Percentiles rank a stretch among this genome's conserved stretches.
Evolutionary conservation across 2,329 filamentous ascomycete species (phyloP).

Genomic region (Neofusicoccum parvum): DNA sequence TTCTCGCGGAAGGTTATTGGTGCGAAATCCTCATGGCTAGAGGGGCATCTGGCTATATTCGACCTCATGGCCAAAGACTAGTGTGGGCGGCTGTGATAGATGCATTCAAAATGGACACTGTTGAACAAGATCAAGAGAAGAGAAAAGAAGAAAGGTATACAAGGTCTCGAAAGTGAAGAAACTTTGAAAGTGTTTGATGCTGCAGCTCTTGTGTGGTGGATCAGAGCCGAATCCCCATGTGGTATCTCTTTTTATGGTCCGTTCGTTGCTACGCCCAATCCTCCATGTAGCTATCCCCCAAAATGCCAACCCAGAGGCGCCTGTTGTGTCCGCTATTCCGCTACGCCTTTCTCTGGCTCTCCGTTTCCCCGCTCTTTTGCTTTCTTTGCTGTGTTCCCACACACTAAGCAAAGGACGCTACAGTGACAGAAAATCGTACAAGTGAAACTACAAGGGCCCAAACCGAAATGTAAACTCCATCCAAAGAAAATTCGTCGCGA

Average conservation of each 20-base stretch:
- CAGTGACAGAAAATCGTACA: not conserved
- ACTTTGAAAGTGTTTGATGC: not conserved
- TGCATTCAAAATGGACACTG: not conserved
- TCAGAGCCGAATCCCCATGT: not conserved
- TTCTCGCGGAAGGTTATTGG: not conserved
- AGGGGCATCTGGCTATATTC: not conserved
- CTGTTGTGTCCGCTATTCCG: not conserved
- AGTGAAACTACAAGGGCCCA: not conserved
- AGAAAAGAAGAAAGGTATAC: not conserved
- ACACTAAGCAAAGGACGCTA: not conserved
- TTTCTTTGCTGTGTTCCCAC: not conserved
- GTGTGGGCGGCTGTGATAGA: not conserved
- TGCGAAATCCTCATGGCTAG: not conserved
- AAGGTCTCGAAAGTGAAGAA: not conserved
- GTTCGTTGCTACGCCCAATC: too few relatives aligned
- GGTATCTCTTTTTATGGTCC: slow-evolving; percentile 1
- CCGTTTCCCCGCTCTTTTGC: not conserved
- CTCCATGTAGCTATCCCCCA: not conserved
- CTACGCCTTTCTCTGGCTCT: not conserved
- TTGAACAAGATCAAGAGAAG: not conserved
- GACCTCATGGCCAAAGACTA: not conserved
- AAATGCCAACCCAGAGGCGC: not conserved
- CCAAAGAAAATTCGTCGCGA: slow-evolving; percentile 9
- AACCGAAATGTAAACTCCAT: not conserved
- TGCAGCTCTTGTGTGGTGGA: not conserved